Evolutionary conservation across 257 asterid genomes (phyloP), one percentile per base, ranked within the genome.

Genomic region (Przewalskia tangutica): DNA sequence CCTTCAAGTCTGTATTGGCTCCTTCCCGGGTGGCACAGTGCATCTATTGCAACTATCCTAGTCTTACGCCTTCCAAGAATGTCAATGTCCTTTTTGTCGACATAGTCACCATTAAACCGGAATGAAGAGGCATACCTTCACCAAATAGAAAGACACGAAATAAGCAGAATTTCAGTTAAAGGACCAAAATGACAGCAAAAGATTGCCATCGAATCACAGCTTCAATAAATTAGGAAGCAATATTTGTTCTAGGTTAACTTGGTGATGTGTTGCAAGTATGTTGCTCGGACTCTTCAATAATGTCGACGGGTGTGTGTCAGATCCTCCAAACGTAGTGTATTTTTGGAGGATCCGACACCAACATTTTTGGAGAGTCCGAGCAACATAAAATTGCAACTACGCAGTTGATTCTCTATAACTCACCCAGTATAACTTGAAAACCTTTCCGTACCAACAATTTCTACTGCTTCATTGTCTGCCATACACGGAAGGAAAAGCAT

Each of bases 21-120:
- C 87, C 77, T 85, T 77, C 99, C 99, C 2, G 94, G 94, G 55
- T 81, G 23, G 87, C 92, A 86, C 18, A 94, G 87, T 5, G 98
- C 99, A 67, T 95, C 99, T n/a, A 95, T 91, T 58, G 98, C 99
- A 82, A 90, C 82, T 59, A 95, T 89, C 90, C 99, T 91, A 17
- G 97, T 94, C 85, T 84, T 89, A 56, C 89, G 92, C 88, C 99
- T 92, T 87, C 89, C 89, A 82, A 86, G 65, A 73, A 87, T 10
- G 55, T 93, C 99, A 4, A 90, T 36, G 42, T 85, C 89, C 88
- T 87, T 93, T 77, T 50, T 60, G 86, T 93, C 99, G 65, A 83
- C 86, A 64, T 86, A 85, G 86, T 88, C 91, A 51, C 98, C 95
- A 50, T 65, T 81, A 81, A 92, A 95, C 56, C 92, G 94, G 85